These are phyloP conservation scores for Dalbergia oliveri DNA, from an alignment of 306 rosid genomes.

Conservation along the genomic window DNA sequence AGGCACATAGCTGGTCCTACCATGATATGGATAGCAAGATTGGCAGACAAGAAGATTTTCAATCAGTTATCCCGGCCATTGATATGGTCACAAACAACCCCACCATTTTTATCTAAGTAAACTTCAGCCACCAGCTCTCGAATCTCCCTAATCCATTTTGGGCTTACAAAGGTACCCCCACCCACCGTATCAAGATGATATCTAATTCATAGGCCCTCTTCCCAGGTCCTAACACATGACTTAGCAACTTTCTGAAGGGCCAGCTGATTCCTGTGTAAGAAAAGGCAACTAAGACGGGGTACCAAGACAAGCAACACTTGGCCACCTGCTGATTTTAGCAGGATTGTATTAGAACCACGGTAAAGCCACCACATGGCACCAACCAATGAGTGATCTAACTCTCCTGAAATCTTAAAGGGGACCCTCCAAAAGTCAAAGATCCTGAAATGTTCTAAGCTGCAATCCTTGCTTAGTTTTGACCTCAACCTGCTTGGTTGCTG, in stretches of 20 bases:
- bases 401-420: slow-evolving; percentile 51
- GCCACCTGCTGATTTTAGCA: slow-evolving; percentile 57
- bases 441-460: slow-evolving; percentile 33
- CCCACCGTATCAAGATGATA: slow-evolving; percentile 35
- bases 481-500: slow-evolving; percentile 47
- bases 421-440: slow-evolving; percentile 48
- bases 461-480: slow-evolving; percentile 48
- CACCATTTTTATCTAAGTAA: slow-evolving; percentile 47
- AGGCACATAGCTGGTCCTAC: slow-evolving; percentile 49
- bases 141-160: slow-evolving; percentile 43
- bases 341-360: slow-evolving; percentile 53
- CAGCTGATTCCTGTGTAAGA: slow-evolving; percentile 58
- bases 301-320: slow-evolving; percentile 58
- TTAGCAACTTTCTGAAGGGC: slow-evolving; percentile 58
- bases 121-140: slow-evolving; percentile 58
- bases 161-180: slow-evolving; percentile 55
- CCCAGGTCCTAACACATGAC: slow-evolving; percentile 40
- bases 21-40: slow-evolving; percentile 44
- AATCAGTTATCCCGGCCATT: slow-evolving; percentile 54
- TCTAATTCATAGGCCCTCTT: slow-evolving; percentile 34
- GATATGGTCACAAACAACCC: slow-evolving; percentile 49
- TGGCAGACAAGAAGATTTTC: slow-evolving; percentile 61
- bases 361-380: slow-evolving; percentile 52
- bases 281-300: slow-evolving; percentile 49
- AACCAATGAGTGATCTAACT: slow-evolving; percentile 35